Base-by-base conservation (phyloP, 1,284 basidiomycete genomes). In the Cryptococcus floricola region DNA sequence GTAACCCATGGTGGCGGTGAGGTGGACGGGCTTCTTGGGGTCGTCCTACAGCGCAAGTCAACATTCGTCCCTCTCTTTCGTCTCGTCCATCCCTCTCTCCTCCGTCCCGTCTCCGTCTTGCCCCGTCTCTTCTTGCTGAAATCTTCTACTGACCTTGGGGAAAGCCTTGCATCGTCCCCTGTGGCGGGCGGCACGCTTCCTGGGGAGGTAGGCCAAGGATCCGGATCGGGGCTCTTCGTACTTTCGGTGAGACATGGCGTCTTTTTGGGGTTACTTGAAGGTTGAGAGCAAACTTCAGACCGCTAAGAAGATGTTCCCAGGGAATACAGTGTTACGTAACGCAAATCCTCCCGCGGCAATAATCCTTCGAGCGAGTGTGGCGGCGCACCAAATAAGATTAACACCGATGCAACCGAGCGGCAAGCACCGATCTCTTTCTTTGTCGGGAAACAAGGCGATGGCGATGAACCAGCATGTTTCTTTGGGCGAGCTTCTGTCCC, bases 1-100 rank as follows among this genome's bases (percentile, higher is more conserved):
- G 89, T 97, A 99, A 71, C 95, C 96, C 86, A 99, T 87, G 78
- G 89, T 83, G 69, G 96, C 96, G 71, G 96, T 99, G 80, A 99
- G 85, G 82, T 99, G 96, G 63, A 97, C 92, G 57, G 91, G 93
- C 82, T 98, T 98, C 86, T 94, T 98, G 80, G 92, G 85, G 84
- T 98, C 95, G 86, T 99, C 96, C 93, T 96, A 74, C 39, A 50
- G 46, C 14, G 14, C 60, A 46, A 23, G 52, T 53, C 53, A 58
- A 18, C 49, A 53, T 50, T 28, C 34, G 51, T 37, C 52, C 39
- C 47, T 46, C 55, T 45, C 47, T 50, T 48, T 46, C 19, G 46
- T 48, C 39, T 43, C 48, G 13, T 46, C 34, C 42, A 4, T 44
- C 19, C 5, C 1, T 7, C 31, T 34, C 10, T 34, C 39, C 27